Base-by-base conservation (phyloP, 1,139 yeast species). In the Wickerhamomyces sp. region DNA sequence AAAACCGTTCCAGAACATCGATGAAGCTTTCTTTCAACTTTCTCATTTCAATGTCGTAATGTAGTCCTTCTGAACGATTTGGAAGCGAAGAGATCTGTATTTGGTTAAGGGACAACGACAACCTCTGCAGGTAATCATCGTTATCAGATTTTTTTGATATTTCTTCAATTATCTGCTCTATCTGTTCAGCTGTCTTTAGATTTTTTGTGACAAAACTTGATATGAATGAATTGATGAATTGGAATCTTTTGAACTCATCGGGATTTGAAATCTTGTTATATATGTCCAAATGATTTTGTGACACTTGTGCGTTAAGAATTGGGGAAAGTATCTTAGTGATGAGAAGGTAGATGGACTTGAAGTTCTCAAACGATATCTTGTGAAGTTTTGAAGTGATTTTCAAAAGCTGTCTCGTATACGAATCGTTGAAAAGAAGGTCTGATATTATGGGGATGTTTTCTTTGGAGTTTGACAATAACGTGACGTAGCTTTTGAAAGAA, bases 401-500 rank as follows among this genome's bases (percentile, higher is more conserved):
- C 48, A 37, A 52, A 37, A 43, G 51, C 39, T 17, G 26, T 3
- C n/a, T n/a, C 8, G 39, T n/a, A 11, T 29, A 18, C 4, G 13
- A n/a, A 18, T 41, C 38, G 49, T 33, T 58, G 42, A 28, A 53
- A 39, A 45, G 57, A 39, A 22, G 51, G 1, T 7, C 14, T 13
- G 32, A 13, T 12, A 49, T 35, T 23, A 33, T 30, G 3, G 30
- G 13, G 2, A 27, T 12, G 4, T 41, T 24, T 2, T 28, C 27
- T 4, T 32, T 31, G 20, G 31, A 28, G 1, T 39, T 39, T 12
- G 39, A 25, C 14, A 44, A 20, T 6, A 30, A 30, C 7, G 22
- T 31, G 19, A 49, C 32, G 27, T 47, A 38, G 19, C 32, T 30
- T 46, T 28, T 53, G 55, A 40, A 60, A 5, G 54, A 47, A 3